phyloP scores from a whole-genome alignment of 805 yeast species.

The Lachancea sp. region DNA sequence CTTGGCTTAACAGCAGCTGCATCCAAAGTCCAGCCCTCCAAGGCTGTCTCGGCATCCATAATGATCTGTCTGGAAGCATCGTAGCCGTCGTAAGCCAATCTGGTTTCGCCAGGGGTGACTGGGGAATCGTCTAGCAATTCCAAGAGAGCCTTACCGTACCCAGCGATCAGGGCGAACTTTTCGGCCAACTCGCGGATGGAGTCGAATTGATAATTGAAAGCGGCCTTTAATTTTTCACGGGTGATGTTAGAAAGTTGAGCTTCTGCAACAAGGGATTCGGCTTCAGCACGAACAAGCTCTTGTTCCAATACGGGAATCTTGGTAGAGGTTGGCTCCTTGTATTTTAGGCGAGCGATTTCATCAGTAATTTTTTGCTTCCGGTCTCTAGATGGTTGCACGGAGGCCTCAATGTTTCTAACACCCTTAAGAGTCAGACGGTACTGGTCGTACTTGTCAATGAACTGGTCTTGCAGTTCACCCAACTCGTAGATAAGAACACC shows the following conservation, averaged over 20 bases:
- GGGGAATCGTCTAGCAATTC: conserved; percentile 95
- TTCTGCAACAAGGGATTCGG: conserved; percentile 97
- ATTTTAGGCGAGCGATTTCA: conserved; percentile 94
- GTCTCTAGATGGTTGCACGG: conserved; percentile 97
- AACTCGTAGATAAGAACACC: conserved; percentile 94
- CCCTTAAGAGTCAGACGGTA: conserved; percentile 94
- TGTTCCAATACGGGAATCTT: conserved; percentile 94
- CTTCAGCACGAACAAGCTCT: conserved; percentile 98
- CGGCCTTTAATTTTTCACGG: conserved; percentile 95
- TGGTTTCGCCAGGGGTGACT: conserved; percentile 98
- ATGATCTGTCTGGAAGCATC: conserved; percentile 97
- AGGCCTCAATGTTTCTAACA: conserved; percentile 92
- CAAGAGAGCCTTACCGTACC: conserved; percentile 95
- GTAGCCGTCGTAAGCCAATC: conserved; percentile 97
- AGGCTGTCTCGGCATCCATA: conserved; percentile 91
- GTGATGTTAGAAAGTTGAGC: conserved; percentile 98
- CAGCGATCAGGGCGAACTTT: conserved; percentile 94
- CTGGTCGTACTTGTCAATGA: conserved; percentile 96
- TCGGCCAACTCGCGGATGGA: conserved; percentile 92
- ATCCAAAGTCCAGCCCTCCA: conserved; percentile 95
- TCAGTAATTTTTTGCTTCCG: conserved; percentile 96
- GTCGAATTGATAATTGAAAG: conserved; percentile 94
- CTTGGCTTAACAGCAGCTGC: conserved; percentile 92
- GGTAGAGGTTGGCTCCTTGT: conserved; percentile 97
- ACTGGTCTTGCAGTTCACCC: conserved; percentile 97